Evolutionary conservation across 225 moss, liverwort and hornwort genomes (phyloP).

Genomic region (Neckera pumila): DNA sequence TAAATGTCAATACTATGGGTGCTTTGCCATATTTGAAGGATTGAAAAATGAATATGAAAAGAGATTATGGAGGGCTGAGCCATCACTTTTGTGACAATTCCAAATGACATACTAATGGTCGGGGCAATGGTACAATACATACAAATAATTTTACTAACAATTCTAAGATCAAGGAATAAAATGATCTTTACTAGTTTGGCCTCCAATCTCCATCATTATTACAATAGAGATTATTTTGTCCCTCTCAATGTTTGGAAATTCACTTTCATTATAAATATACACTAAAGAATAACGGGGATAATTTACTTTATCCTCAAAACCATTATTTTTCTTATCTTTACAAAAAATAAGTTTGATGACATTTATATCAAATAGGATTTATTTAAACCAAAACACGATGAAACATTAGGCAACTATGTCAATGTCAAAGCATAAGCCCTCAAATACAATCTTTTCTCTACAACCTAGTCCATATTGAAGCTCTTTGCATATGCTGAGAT

Average conservation of each 20-base stretch:
- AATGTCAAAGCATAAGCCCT: too few relatives aligned
- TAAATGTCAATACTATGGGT: too few relatives aligned
- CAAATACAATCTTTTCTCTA: fast-evolving
- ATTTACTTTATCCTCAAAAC: background rate
- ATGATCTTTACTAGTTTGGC: fast-evolving
- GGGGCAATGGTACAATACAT: too few relatives aligned
- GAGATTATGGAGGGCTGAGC: too few relatives aligned
- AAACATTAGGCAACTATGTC: fast-evolving
- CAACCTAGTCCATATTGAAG: background rate
- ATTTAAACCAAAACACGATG: background rate
- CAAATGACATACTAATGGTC: too few relatives aligned
- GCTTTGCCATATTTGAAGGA: too few relatives aligned
- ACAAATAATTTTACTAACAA: too few relatives aligned
- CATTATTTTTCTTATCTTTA: background rate
- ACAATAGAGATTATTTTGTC: background rate
- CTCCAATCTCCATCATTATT: background rate
- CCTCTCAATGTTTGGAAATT: background rate
- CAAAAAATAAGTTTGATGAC: background rate
- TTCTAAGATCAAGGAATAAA: background rate
- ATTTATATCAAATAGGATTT: background rate
- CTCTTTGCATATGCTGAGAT: background rate
- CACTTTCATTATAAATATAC: background rate
- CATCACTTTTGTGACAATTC: too few relatives aligned
- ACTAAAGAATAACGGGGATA: fast-evolving
- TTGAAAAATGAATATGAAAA: too few relatives aligned